These are phyloP conservation scores for Gamarada debralockiae DNA, from an alignment of 495 filamentous ascomycete genomes.

Conservation along the genomic window DNA sequence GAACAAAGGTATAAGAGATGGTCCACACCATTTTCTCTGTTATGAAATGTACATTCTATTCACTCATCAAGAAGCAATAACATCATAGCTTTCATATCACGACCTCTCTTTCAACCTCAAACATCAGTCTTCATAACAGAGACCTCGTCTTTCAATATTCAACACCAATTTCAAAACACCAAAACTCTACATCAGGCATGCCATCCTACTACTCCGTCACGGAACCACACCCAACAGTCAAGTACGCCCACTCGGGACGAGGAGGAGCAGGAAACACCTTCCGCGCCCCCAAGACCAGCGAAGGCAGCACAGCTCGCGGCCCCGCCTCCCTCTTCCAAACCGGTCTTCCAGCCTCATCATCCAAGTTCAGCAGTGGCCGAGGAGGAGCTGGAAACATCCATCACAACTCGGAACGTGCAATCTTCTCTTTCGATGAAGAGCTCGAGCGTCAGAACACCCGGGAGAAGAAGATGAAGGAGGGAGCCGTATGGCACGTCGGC, in stretches of 20 bases:
- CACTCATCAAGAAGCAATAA: neutral
- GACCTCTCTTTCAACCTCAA: neutral
- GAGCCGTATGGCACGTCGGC: constrained; percentile 76
- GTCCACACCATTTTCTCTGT: neutral
- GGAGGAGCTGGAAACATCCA: constrained; percentile 91
- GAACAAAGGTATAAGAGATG: neutral
- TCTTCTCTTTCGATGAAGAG: constrained; percentile 92
- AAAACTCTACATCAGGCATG: constrained; percentile 10
- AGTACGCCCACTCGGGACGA: constrained; percentile 72
- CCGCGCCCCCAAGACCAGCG: constrained; percentile 56
- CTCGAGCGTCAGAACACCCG: constrained; percentile 59
- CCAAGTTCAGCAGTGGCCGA: constrained; percentile 71
- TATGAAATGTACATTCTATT: neutral
- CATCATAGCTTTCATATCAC: neutral
- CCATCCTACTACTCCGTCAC: constrained; percentile 58
- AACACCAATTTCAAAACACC: neutral
- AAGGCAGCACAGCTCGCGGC: constrained; percentile 46
- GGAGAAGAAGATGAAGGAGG: constrained; percentile 54
- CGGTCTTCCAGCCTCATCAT: constrained; percentile 39
- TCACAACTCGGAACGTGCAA: constrained; percentile 56
- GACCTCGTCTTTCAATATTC: neutral
- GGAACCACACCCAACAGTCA: constrained; percentile 75
- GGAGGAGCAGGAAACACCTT: constrained; percentile 88
- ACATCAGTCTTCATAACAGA: neutral
- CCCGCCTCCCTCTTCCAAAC: constrained; percentile 40